Percentiles rank a stretch among this genome's conserved stretches.
These are phyloP conservation scores for Serendipita sp. DNA, from an alignment of 768 basidiomycete genomes.

Conservation along the genomic window DNA sequence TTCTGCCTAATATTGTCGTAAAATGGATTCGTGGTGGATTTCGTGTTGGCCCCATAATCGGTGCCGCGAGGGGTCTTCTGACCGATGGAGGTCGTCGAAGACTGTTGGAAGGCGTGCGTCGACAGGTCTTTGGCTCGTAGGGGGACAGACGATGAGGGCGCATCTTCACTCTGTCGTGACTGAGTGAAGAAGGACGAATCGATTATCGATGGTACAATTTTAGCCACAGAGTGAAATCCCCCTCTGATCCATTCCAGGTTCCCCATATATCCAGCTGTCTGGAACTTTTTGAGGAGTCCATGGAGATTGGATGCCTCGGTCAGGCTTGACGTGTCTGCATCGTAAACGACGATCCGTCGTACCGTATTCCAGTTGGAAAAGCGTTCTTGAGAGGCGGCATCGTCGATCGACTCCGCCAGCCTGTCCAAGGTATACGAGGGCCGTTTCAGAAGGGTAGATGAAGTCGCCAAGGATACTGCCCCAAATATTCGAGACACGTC, in stretches of 20 bases:
- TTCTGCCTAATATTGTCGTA: constrained; percentile 89
- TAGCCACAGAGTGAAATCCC: constrained; percentile 55
- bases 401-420: constrained; percentile 68
- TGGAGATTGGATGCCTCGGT: constrained; percentile 51
- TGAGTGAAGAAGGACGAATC: constrained; percentile 30
- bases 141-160: neutral
- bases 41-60: constrained; percentile 14
- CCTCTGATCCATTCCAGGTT: constrained; percentile 67
- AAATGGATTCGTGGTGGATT: constrained; percentile 64
- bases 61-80: constrained; percentile 7
- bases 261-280: constrained; percentile 38
- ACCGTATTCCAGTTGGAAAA: constrained; percentile 47
- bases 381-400: constrained; percentile 34
- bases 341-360: constrained; percentile 62
- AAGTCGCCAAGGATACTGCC: constrained; percentile 77
- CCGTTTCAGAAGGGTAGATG: constrained; percentile 85
- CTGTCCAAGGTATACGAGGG: constrained; percentile 70
- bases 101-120: constrained; percentile 24
- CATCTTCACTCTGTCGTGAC: neutral
- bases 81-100: constrained; percentile 11
- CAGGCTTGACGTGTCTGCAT: constrained; percentile 53
- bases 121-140: constrained; percentile 19
- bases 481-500: constrained; percentile 44
- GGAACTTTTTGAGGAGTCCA: constrained; percentile 63
- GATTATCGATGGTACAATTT: constrained; percentile 31